phyloP scores from a whole-genome alignment of 331 rosid genomes.

The Quercus tomentella region DNA sequence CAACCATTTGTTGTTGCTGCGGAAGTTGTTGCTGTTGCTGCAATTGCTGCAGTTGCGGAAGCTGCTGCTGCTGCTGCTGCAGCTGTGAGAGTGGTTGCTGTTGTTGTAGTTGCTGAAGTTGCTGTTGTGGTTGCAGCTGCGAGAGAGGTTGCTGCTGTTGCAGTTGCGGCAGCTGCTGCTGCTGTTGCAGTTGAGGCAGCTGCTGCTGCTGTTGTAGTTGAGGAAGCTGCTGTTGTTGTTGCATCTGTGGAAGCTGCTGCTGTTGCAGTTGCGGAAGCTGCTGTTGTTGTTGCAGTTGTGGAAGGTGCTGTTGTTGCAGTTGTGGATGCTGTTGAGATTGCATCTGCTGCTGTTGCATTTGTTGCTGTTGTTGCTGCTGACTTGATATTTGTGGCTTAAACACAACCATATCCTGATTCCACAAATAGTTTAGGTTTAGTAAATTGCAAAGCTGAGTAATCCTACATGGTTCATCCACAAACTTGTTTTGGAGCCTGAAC shows the following conservation, averaged over 20 bases:
- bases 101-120: conserved; percentile 14
- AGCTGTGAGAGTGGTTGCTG: conserved; percentile 39
- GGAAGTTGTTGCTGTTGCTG: conserved; percentile 69
- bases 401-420: conserved; percentile 87
- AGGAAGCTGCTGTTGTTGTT: conserved; percentile 13
- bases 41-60: conserved; percentile 56
- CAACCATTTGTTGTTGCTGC: conserved; percentile 82
- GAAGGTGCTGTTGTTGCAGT: conserved; percentile 41
- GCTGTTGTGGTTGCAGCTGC: conserved; percentile 33
- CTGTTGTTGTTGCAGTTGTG: conserved; percentile 30
- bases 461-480: conserved; percentile 5
- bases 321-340: conserved; percentile 23
- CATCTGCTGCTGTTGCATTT: conserved; percentile 45
- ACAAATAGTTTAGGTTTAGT: conserved; percentile 18
- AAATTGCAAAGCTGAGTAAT: conserved; percentile 1
- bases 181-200: conserved; percentile 41
- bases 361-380: conserved; percentile 54
- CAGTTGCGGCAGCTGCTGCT: conserved; percentile 55
- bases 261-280: conserved; percentile 20
- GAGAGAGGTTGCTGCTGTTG: conserved; percentile 38
- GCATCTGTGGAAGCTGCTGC: conserved; percentile 19
- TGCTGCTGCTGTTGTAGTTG: conserved; percentile 1
- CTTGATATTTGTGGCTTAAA: conserved; percentile 80
- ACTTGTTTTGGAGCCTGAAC: conserved; percentile 7
- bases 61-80: conserved; percentile 46